Base-by-base conservation (phyloP, 805 yeast species). In the Starmerella ratchasimensis region DNA sequence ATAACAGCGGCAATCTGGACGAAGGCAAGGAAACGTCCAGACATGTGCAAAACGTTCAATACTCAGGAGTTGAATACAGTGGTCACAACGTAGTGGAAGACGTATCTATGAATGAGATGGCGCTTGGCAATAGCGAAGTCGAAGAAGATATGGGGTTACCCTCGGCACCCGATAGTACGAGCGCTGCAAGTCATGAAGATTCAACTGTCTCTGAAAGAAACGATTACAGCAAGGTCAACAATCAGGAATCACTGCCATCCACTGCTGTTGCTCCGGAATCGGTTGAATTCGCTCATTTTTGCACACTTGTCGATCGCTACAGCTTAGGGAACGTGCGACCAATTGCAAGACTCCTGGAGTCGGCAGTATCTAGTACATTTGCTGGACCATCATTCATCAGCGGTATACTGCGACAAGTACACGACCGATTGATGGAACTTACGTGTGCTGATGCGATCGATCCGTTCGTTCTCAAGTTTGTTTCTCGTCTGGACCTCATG, bases 351-450 rank as follows among this genome's bases (percentile, higher is more conserved):
- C 26, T 43, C 7, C 34, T 43, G 11, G 18, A 15, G 5, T 14
- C 27, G 14, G 41, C 44, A 2, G 17, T 43, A 4, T 10, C 36
- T 8, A 34, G 35, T 8, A 22, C 25, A 2, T 7, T 9, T 7
- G 37, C 36, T 2, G 7, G 17, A 13, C 35, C 39, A 3, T 10
- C 29, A 3, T 17, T 42, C 13, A 39, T 40, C 15, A 34, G 39
- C 23, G 37, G 39, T 17, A 44, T 39, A 4, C 16, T 45, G n/a
- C 46, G 45, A 15, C 46, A 45, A 26, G 41, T 42, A 11, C 48
- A 40, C 15, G 31, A 32, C 21, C 39, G 46, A 14, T 29, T 45
- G 7, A 30, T 45, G 38, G 43, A 44, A 2, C 35, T 45, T 10
- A 38, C 37, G 23, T 33, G 48, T 25, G 22, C 46, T 2, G 37